Conservation (phyloP, 73 alveolate species). For the Tetrahymena thermophila region DNA sequence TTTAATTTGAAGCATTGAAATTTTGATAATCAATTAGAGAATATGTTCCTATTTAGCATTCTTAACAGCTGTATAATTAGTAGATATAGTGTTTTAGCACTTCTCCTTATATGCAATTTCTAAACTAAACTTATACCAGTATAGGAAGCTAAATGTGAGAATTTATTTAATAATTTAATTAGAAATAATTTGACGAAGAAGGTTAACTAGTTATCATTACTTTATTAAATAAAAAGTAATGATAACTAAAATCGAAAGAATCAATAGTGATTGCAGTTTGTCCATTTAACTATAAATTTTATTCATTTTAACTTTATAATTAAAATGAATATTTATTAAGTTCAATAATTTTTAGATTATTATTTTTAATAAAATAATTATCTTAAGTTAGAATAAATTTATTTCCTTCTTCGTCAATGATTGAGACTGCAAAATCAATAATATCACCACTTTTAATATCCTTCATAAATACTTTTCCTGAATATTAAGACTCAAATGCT, state of each 20-base stretch:
- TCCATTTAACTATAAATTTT: not conserved
- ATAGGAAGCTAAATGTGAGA: not conserved
- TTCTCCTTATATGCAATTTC: not conserved
- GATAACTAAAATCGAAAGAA: not conserved
- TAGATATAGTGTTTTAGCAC: not conserved
- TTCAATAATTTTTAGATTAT: not conserved
- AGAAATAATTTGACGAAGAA: too few species aligned
- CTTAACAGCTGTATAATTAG: not conserved
- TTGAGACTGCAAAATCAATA: not conserved
- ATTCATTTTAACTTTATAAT: not conserved
- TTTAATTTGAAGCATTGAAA: too few species aligned
- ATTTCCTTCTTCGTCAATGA: not conserved
- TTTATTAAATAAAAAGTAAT: too few species aligned
- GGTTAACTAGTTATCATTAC: not conserved
- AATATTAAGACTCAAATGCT: too few species aligned
- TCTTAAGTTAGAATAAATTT: too few species aligned
- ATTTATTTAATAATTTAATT: too few species aligned
- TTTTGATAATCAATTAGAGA: not conserved
- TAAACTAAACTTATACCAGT: not conserved
- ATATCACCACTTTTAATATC: not conserved
- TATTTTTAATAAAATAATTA: too few species aligned
- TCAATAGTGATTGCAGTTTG: not conserved
- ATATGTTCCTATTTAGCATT: not conserved
- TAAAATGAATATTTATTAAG: not conserved
- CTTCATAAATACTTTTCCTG: not conserved